phyloP scores from a whole-genome alignment of 495 filamentous ascomycete genomes.

The Penicillium salamii region DNA sequence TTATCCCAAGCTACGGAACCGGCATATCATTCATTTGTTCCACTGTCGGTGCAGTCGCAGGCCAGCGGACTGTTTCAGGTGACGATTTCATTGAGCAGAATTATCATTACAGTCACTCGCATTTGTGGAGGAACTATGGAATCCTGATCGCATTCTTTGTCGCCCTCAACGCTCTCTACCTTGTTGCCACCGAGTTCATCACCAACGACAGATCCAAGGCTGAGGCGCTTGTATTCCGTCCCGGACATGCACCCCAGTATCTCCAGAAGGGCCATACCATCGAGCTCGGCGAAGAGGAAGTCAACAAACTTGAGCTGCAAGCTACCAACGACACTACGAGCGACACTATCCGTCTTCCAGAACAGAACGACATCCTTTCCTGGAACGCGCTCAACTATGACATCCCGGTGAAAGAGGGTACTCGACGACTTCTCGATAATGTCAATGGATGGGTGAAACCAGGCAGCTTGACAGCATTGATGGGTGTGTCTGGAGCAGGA shows the following conservation, averaged over 20 bases:
- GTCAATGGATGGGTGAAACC: slow-evolving; percentile 65
- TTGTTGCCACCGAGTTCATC: slow-evolving; percentile 36
- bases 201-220: slow-evolving; percentile 30
- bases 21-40: slow-evolving; percentile 43
- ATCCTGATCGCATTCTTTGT: slow-evolving; percentile 58
- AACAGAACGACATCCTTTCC: slow-evolving; percentile 60
- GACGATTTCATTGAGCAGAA: slow-evolving; percentile 49
- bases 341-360: slow-evolving; percentile 41
- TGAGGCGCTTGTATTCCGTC: slow-evolving; percentile 35
- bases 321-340: slow-evolving; percentile 17
- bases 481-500: slow-evolving; percentile 58
- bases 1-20: slow-evolving; percentile 42
- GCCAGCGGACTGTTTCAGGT: slow-evolving; percentile 44
- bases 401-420: slow-evolving; percentile 55
- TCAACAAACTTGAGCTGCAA: slow-evolving; percentile 17
- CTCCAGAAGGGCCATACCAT: slow-evolving; percentile 20
- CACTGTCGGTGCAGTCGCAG: slow-evolving; percentile 50
- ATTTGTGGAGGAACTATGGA: slow-evolving; percentile 64
- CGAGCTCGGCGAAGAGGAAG: slow-evolving; percentile 12
- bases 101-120: slow-evolving; percentile 49
- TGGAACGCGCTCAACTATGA: slow-evolving; percentile 70
- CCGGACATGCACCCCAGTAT: slow-evolving; percentile 29
- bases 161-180: slow-evolving; percentile 48
- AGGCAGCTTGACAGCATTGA: slow-evolving; percentile 62
- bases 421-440: slow-evolving; percentile 55